Evolutionary conservation across 495 filamentous ascomycete species (phyloP).

Genomic region (Penicillium waksmanii): DNA sequence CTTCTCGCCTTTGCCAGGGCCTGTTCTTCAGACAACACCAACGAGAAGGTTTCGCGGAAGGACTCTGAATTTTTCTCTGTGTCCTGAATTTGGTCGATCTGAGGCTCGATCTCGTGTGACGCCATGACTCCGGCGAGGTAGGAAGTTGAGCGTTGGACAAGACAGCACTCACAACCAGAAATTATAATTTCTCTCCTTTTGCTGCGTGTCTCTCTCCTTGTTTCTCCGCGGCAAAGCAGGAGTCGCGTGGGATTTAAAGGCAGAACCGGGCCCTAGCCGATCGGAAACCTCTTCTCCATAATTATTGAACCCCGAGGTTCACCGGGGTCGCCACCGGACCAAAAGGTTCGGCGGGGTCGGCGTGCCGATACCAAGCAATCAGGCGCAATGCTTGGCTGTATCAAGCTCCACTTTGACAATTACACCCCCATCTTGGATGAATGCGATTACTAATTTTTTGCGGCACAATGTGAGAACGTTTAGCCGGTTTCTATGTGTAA

Average conservation of each 20-base stretch:
- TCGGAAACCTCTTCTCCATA: conserved; percentile 16
- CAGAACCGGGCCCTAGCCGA: background rate
- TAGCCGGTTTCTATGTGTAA: conserved; percentile 1
- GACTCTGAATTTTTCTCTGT: conserved; percentile 20
- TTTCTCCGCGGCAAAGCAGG: background rate
- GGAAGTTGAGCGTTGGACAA: background rate
- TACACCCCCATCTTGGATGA: conserved; percentile 11
- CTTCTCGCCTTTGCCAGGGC: conserved; percentile 32
- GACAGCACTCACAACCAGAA: background rate
- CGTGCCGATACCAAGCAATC: conserved; percentile 25
- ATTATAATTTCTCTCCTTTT: background rate
- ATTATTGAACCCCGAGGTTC: conserved; percentile 13
- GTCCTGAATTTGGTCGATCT: conserved; percentile 6
- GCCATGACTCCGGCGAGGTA: conserved; percentile 1
- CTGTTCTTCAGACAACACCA: conserved; percentile 33
- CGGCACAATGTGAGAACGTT: background rate
- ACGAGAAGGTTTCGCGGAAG: conserved; percentile 17
- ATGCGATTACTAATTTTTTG: conserved; percentile 13
- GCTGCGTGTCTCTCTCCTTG: background rate
- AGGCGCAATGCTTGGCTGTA: conserved; percentile 22
- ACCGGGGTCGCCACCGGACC: conserved; percentile 13
- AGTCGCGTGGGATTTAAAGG: background rate
- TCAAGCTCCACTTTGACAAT: conserved; percentile 18
- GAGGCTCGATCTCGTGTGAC: conserved; percentile 4
- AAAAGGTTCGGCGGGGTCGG: conserved; percentile 18